Percentiles rank a stretch among this genome's conserved stretches.
Conservation (phyloP, 2,329 filamentous ascomycete genomes). For the Exophiala phaeomuriformis region DNA sequence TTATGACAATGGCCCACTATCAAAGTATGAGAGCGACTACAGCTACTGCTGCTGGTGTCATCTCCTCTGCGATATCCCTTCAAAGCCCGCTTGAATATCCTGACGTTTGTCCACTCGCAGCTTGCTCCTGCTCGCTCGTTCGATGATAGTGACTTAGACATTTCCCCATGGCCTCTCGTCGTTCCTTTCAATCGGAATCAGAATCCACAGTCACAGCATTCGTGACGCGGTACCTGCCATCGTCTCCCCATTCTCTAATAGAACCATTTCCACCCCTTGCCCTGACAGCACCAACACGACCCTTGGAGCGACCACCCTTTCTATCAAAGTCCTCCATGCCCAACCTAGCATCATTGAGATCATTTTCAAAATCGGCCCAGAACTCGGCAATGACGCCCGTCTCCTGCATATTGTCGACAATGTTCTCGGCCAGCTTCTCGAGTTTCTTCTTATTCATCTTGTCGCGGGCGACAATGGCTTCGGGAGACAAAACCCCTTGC, state of each 20-base stretch:
- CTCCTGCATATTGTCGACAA: constrained; percentile 58
- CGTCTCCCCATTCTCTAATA: constrained; percentile 11
- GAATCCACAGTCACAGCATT: constrained; percentile 4
- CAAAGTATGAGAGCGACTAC: too few species aligned
- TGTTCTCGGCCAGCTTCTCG: constrained; percentile 53
- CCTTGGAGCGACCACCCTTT: constrained; percentile 20
- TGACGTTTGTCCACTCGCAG: too few species aligned
- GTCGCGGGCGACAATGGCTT: constrained; percentile 55
- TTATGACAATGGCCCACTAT: too few species aligned
- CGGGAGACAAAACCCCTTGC: constrained; percentile 51
- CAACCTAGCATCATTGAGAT: constrained; percentile 52
- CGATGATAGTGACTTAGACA: too few species aligned
- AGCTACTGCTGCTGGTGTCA: too few species aligned
- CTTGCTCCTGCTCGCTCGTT: too few species aligned
- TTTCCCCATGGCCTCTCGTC: too few species aligned
- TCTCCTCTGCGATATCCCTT: too few species aligned
- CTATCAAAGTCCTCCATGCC: constrained; percentile 34
- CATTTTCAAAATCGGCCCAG: constrained; percentile 59
- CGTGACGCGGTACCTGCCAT: constrained; percentile 3
- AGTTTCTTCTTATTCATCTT: constrained; percentile 54
- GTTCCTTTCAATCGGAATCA: constrained; percentile 13
- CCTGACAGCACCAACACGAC: constrained; percentile 20
- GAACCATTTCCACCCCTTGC: constrained; percentile 1
- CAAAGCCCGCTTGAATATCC: too few species aligned
- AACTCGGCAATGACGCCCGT: constrained; percentile 54